Conservation (phyloP, 768 basidiomycete genomes). For the Boletus huronensis region DNA sequence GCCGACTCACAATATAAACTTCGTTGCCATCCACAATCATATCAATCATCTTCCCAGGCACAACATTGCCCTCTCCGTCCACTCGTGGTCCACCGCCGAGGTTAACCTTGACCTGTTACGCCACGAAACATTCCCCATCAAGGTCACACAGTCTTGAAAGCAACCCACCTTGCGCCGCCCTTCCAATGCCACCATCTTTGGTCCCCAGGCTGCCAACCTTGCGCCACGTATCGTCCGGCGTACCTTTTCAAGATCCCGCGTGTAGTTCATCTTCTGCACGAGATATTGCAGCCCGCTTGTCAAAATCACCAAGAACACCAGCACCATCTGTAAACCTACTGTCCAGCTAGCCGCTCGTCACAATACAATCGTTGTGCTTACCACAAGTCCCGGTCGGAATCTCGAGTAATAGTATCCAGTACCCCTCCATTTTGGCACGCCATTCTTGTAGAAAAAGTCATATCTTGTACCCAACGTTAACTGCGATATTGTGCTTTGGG, state of each 20-base stretch:
- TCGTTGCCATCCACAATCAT: constrained; percentile 76
- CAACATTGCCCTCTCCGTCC: constrained; percentile 55
- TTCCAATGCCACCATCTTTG: constrained; percentile 60
- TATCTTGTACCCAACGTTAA: constrained; percentile 48
- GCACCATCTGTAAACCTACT: constrained; percentile 53
- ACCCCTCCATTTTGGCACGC: constrained; percentile 94
- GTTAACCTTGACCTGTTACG: constrained; percentile 66
- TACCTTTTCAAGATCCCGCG: constrained; percentile 66
- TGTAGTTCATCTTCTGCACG: constrained; percentile 75
- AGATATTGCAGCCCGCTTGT: constrained; percentile 82
- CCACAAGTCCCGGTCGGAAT: constrained; percentile 89
- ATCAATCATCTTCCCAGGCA: constrained; percentile 57
- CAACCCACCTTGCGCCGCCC: constrained; percentile 64
- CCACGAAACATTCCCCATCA: constrained; percentile 7
- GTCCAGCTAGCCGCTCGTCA: neutral
- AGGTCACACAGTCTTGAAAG: neutral
- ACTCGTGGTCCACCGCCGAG: constrained; percentile 48
- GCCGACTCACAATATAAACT: constrained; percentile 67
- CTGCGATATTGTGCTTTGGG: neutral
- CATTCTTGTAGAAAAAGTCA: constrained; percentile 96
- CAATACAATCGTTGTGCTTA: constrained; percentile 32
- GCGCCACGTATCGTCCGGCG: constrained; percentile 59
- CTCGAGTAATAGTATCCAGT: constrained; percentile 96
- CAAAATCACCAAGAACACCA: constrained; percentile 70
- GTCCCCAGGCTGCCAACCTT: constrained; percentile 77